phyloP scores from a whole-genome alignment of 352 stramenopile genomes.

The Peronosclerospora sorghi region DNA sequence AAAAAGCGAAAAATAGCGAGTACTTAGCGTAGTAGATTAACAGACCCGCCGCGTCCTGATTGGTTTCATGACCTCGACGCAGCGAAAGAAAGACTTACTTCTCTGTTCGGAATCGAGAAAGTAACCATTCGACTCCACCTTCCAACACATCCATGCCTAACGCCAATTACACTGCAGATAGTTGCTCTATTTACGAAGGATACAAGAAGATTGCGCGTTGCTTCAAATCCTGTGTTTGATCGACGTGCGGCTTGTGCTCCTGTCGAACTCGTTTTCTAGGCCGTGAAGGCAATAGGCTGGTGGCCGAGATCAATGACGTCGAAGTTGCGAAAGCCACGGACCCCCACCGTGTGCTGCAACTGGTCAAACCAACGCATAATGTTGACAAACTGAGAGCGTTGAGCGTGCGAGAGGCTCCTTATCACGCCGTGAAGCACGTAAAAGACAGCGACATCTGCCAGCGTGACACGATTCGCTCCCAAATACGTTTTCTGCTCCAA shows the following conservation, averaged over 20 bases:
- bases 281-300: constrained; percentile 48
- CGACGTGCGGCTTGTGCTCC: too few relatives aligned
- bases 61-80: too few relatives aligned
- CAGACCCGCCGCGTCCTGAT: too few relatives aligned
- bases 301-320: constrained; percentile 43
- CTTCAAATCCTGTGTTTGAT: too few relatives aligned
- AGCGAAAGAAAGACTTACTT: too few relatives aligned
- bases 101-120: background rate
- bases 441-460: constrained; percentile 72
- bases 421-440: constrained; percentile 44
- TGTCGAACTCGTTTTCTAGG: too few relatives aligned
- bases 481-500: constrained; percentile 59
- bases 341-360: constrained; percentile 72
- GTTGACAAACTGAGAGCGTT: constrained; percentile 41
- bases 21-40: constrained; percentile 7
- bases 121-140: too few relatives aligned
- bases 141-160: too few relatives aligned
- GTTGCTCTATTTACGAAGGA: too few relatives aligned
- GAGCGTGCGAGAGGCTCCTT: constrained; percentile 18
- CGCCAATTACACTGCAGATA: too few relatives aligned
- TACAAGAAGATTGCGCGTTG: too few relatives aligned
- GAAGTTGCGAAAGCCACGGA: constrained; percentile 69
- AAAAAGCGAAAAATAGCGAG: constrained; percentile 35
- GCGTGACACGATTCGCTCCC: constrained; percentile 54
- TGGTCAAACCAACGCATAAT: constrained; percentile 81